Conservation (phyloP, 371 early-diverging fungal species). For the Mortierella sp. region DNA sequence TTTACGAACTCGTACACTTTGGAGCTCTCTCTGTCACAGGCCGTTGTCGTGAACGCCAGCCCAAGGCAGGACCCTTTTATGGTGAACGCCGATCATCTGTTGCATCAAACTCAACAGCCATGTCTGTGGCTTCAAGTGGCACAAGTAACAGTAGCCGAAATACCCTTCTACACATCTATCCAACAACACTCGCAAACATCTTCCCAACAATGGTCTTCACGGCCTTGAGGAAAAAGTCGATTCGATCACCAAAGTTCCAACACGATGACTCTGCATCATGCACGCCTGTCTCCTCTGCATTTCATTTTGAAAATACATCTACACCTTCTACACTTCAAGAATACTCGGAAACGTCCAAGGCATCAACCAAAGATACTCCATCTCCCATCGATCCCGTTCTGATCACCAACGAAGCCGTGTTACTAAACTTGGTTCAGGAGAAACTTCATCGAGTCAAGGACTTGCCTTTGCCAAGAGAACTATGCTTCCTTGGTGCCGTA, state of each 20-base stretch:
- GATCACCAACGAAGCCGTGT: constrained; percentile 24
- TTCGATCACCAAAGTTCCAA: constrained; percentile 43
- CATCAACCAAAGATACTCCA: neutral
- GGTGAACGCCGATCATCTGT: constrained; percentile 2
- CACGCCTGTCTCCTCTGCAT: constrained; percentile 14
- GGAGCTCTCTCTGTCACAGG: constrained; percentile 36
- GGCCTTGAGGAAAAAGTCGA: constrained; percentile 30
- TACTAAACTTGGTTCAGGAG: constrained; percentile 22
- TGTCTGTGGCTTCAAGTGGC: constrained; percentile 1
- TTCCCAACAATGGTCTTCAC: constrained; percentile 49
- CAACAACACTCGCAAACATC: constrained; percentile 33
- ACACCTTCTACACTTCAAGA: neutral
- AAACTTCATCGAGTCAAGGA: constrained; percentile 43
- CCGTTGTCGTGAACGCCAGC: constrained; percentile 13
- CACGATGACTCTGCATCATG: constrained; percentile 27
- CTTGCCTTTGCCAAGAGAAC: constrained; percentile 41
- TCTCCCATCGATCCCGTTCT: constrained; percentile 21
- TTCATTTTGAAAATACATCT: constrained; percentile 6
- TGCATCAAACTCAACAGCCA: neutral
- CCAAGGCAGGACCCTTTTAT: neutral
- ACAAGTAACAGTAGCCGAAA: neutral
- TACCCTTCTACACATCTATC: constrained; percentile 20
- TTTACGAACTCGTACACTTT: constrained; percentile 48
- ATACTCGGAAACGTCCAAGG: neutral
- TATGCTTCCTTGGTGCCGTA: constrained; percentile 51